phyloP scores from a whole-genome alignment of 2,329 filamentous ascomycete genomes.

The Fusarium gaditjirri region DNA sequence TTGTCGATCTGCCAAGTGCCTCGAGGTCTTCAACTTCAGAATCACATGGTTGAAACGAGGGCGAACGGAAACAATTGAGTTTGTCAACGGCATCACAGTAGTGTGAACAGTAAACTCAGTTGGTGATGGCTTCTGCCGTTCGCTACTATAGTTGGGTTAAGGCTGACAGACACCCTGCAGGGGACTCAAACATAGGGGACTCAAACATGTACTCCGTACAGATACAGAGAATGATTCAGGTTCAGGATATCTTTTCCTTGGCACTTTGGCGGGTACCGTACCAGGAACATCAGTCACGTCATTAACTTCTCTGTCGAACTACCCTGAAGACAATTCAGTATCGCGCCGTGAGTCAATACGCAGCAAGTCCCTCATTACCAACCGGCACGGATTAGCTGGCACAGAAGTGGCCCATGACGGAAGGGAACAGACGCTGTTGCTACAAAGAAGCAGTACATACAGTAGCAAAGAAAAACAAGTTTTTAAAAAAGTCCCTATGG shows the following conservation, averaged over 20 bases:
- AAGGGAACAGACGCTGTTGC: background rate
- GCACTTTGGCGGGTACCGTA: background rate
- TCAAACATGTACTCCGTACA: background rate
- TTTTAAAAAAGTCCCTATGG: background rate
- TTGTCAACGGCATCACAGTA: conserved; percentile 5
- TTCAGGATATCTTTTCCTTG: background rate
- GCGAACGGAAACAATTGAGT: conserved; percentile 11
- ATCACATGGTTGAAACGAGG: background rate
- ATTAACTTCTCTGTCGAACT: background rate
- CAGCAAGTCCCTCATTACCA: background rate
- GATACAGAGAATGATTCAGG: background rate
- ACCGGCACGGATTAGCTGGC: background rate
- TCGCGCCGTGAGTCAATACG: background rate
- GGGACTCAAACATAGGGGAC: background rate
- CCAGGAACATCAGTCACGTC: conserved; percentile 4
- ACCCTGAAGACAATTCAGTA: background rate
- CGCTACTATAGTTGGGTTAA: background rate
- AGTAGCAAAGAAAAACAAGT: conserved; percentile 23
- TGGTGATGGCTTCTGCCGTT: background rate
- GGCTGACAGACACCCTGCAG: conserved; percentile 4
- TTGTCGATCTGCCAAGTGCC: conserved; percentile 6
- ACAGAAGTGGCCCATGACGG: background rate
- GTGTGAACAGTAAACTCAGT: conserved; percentile 9
- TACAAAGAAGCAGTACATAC: background rate
- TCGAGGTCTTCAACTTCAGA: background rate